Evolutionary conservation across 2,329 filamentous ascomycete species (phyloP).

Genomic region (Fusarium sarcochroum): DNA sequence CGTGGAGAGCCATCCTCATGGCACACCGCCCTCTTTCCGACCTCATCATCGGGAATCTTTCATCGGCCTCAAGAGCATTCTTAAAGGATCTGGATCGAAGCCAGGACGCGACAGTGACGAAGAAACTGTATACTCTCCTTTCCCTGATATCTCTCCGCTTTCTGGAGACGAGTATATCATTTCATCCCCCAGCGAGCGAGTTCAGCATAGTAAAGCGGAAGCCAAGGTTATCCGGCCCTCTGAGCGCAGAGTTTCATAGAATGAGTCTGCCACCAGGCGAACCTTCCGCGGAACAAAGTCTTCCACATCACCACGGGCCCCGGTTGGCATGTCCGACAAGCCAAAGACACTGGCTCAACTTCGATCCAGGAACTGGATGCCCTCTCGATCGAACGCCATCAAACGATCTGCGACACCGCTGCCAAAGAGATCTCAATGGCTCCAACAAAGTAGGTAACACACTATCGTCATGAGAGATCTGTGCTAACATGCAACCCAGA

Average conservation of each 20-base stretch:
- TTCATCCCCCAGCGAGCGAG: conserved; percentile 36
- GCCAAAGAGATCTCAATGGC: conserved; percentile 22
- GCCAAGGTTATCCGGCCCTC: conserved; percentile 25
- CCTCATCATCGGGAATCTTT: conserved; percentile 39
- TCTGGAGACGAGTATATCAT: conserved; percentile 4
- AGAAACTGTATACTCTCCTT: not conserved
- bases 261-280: conserved; percentile 8
- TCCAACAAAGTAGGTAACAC: conserved; percentile 33
- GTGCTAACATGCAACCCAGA: conserved; percentile 32
- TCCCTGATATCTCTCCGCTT: conserved; percentile 13
- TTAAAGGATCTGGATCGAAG: conserved; percentile 26
- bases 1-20: not conserved
- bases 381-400: not conserved
- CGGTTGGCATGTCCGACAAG: not conserved
- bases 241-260: conserved; percentile 12
- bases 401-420: conserved; percentile 1
- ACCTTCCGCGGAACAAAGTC: not conserved
- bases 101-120: not conserved
- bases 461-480: no score
- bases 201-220: conserved; percentile 31
- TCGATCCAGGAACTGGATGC: conserved; percentile 14
- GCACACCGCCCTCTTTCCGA: conserved; percentile 24
- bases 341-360: conserved; percentile 3
- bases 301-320: not conserved
- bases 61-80: conserved; percentile 41